Base-by-base conservation (phyloP, 495 filamentous ascomycete species). In the Xylaria acuta region DNA sequence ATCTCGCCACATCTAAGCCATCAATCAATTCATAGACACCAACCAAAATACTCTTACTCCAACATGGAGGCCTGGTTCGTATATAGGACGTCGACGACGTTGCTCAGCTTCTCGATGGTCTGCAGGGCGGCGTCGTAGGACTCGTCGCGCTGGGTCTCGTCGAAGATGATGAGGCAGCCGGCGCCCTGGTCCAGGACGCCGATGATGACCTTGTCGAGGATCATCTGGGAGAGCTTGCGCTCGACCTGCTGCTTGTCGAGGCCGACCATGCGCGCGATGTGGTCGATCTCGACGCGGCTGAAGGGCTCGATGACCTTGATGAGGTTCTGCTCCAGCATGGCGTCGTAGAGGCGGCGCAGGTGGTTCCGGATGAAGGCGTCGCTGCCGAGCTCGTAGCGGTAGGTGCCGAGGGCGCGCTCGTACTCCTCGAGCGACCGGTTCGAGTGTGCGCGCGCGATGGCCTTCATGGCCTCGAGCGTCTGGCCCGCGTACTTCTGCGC, bases 271-370 rank as follows among this genome's bases (percentile, higher is more conserved):
- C 95, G 94, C 71, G 96, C 95, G 73, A 99, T 92, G 80, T 99
- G 97, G 74, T 91, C 92, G 80, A 99, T 95, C 85, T 99, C 96
- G 56, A 99, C 96, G 66, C 94, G 89, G 78, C 92, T 95, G 84
- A 98, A 99, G 30, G 96, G 96, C 85, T 99, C 96, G 79, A 99
- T 98, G 67, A 99, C 97, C 85, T 98, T 97, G 87, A 98, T 93
- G 53, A 99, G 87, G 81, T 99, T 99, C 87, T 99, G 96, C 86
- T 98, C 95, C 75, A 99, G 83, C 93, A 99, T 97, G 79, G 94
- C 93, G 82, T 99, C 96, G 84, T 99, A 99, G 63, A 99, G 87
- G 36, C 94, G 90, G 54, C 93, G 92, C 73, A 98, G 89, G 84
- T 99, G 96, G 80, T 94, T 96, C 67, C 95, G 92, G 79, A 99